phyloP scores from a whole-genome alignment of 495 filamentous ascomycete species.

The Amorphotheca resinae region DNA sequence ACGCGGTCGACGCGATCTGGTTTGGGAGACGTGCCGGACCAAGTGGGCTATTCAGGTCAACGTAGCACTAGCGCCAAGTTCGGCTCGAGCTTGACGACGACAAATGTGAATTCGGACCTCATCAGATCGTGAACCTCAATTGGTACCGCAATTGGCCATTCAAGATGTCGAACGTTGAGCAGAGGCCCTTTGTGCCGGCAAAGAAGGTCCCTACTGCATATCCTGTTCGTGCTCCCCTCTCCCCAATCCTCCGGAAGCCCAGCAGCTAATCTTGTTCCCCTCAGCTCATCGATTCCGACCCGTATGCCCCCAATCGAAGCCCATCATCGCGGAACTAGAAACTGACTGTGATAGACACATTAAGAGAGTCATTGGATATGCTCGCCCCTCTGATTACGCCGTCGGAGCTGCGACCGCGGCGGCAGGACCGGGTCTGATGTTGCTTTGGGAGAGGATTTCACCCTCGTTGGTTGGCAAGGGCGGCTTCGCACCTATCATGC shows the following conservation, averaged over 20 bases:
- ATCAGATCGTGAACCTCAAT: slow-evolving; percentile 12
- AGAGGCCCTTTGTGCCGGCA: slow-evolving; percentile 54
- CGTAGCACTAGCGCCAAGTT: slow-evolving; percentile 15
- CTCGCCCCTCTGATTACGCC: slow-evolving; percentile 69
- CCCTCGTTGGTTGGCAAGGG: slow-evolving; percentile 71
- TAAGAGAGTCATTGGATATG: slow-evolving; percentile 76
- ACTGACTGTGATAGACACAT: slow-evolving; percentile 55
- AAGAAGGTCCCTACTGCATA: slow-evolving; percentile 65
- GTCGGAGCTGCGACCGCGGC: slow-evolving; percentile 52
- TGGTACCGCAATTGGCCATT: slow-evolving; percentile 22
- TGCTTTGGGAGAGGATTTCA: slow-evolving; percentile 65
- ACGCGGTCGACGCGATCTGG: slow-evolving; percentile 6
- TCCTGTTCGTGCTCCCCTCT: slow-evolving; percentile 45
- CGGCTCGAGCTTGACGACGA: slow-evolving; percentile 10
- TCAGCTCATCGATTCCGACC: slow-evolving; percentile 95
- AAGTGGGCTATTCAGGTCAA: neutral
- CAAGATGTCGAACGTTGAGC: slow-evolving; percentile 48
- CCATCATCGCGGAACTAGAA: slow-evolving; percentile 2
- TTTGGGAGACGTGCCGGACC: slow-evolving; percentile 9
- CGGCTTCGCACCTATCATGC: slow-evolving; percentile 72
- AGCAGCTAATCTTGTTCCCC: slow-evolving; percentile 15
- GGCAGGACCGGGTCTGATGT: slow-evolving; percentile 57
- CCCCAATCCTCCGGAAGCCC: neutral
- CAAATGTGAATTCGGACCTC: slow-evolving; percentile 1
- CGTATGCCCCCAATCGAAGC: slow-evolving; percentile 46